phyloP scores from a whole-genome alignment of 371 early-diverging fungal genomes.

The Phascolomyces articulosus region DNA sequence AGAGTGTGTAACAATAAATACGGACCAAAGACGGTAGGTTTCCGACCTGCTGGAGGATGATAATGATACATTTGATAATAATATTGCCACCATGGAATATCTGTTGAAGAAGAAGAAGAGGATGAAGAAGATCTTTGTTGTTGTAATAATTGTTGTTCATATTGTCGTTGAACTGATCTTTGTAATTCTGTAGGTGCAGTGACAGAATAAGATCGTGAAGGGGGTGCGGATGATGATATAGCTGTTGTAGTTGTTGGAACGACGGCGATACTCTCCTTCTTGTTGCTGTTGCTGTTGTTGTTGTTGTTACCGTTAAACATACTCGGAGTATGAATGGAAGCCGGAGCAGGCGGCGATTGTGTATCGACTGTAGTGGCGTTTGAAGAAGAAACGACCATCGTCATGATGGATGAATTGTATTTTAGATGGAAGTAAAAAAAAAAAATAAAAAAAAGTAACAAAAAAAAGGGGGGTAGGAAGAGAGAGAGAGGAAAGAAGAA shows the following conservation, averaged over 20 bases:
- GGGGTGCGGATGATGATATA: no score
- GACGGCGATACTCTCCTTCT: no score
- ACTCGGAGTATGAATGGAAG: constrained; percentile 17
- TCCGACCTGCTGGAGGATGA: constrained; percentile 48
- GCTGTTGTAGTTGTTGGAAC: no score
- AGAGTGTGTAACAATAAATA: constrained; percentile 95
- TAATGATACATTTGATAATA: constrained; percentile 49
- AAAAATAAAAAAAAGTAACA: background rate
- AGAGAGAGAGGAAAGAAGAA: background rate
- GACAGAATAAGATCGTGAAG: constrained; percentile 14
- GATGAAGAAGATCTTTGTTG: background rate
- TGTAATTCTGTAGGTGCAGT: constrained; percentile 18
- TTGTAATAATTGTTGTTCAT: constrained; percentile 34
- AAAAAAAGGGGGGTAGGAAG: background rate
- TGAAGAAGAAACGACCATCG: constrained; percentile 15
- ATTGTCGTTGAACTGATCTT: constrained; percentile 28
- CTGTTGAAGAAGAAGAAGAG: background rate
- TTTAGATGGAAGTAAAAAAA: background rate
- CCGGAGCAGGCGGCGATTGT: constrained; percentile 8
- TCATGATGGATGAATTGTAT: constrained; percentile 4
- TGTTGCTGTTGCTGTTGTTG: no score
- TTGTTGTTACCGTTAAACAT: background rate
- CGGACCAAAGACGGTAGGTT: constrained; percentile 83
- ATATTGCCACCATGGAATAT: constrained; percentile 47
- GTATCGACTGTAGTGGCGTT: constrained; percentile 1